These are phyloP conservation scores for Melocanna baccifera DNA, from an alignment of 176 grass and related monocot species.

Conservation along the genomic window DNA sequence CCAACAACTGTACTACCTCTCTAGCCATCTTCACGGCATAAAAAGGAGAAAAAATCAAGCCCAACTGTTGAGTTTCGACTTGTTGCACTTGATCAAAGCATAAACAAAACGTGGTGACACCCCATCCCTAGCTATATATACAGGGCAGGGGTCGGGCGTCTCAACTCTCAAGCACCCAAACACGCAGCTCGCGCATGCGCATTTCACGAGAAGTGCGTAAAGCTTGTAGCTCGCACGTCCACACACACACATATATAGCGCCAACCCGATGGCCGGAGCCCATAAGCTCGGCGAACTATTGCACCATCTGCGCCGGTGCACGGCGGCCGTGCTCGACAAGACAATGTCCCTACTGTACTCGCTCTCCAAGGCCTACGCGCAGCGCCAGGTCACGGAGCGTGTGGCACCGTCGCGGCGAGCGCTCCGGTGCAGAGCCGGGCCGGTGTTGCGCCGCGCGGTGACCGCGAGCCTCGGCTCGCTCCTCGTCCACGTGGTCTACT, in stretches of 20 bases:
- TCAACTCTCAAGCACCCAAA: not conserved
- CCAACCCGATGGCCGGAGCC: conserved; percentile 6
- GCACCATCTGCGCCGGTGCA: not conserved
- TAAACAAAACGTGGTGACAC: not conserved
- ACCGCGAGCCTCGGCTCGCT: not conserved
- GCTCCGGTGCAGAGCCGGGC: conserved; percentile 8
- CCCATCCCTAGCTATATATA: not conserved
- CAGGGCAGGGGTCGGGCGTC: no score
- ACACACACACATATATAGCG: not conserved
- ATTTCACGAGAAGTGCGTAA: not conserved
- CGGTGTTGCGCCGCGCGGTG: not conserved
- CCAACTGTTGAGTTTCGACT: not conserved
- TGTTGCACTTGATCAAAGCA: not conserved
- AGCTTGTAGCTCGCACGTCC: not conserved
- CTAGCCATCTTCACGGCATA: no score
- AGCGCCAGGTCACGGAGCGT: conserved; percentile 32
- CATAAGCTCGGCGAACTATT: not conserved
- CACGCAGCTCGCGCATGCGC: not conserved
- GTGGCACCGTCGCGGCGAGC: conserved; percentile 27
- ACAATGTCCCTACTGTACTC: not conserved
- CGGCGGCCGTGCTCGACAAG: not conserved
- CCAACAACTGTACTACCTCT: no score
- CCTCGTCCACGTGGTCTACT: conserved; percentile 38
- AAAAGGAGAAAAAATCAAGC: no score
- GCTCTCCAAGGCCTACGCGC: conserved; percentile 1